Base-by-base conservation (phyloP, 1,284 basidiomycete genomes). In the Rhodofomes roseus region DNA sequence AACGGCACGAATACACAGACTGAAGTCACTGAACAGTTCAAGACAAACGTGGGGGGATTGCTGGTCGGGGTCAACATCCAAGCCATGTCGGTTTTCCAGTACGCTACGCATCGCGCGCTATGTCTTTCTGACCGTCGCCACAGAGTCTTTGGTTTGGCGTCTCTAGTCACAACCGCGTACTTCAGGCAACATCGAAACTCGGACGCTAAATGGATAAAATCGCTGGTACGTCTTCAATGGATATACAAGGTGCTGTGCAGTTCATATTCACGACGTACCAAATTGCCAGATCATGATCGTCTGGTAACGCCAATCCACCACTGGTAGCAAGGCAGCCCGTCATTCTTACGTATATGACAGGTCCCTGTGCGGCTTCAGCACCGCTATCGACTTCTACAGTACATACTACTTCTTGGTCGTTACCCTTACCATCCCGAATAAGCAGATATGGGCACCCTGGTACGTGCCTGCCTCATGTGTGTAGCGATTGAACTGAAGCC, bases 11-110 rank as follows among this genome's bases (percentile, higher is more conserved):
- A 4, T 11, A 11, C 31, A 34, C 31, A 34, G 31, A 34, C 31
- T 34, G n/a, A n/a, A n/a, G n/a, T n/a, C n/a, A n/a, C 2, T 2
- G 25, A 0, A 22, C 31, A 6, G 76, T 76, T 54, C 74, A 77
- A 48, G 37, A 43, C 0, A 61, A 71, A 22, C 40, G 16, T 41
- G 14, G 40, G 40, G 14, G 40, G 40, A 4, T 41, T 41, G 6
- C 18, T 41, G 6, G 18, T 41, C 20, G 40, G 40, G 18, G 40
- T 41, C 20, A 22, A 22, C 40, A 41, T 41, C 4, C 40, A 41
- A 16, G 40, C 40, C 4, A 41, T 41, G 40, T 41, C 4, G 16
- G 40, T 34, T 11, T 34, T 11, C 31, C 11, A 11, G 5, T 11
- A 34, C 31, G 11, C 23, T 14, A 22, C 41, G 41, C 20, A 36